These are phyloP conservation scores for Dendrostoma leiphaemia DNA, from an alignment of 2,329 filamentous ascomycete species.

Conservation along the genomic window DNA sequence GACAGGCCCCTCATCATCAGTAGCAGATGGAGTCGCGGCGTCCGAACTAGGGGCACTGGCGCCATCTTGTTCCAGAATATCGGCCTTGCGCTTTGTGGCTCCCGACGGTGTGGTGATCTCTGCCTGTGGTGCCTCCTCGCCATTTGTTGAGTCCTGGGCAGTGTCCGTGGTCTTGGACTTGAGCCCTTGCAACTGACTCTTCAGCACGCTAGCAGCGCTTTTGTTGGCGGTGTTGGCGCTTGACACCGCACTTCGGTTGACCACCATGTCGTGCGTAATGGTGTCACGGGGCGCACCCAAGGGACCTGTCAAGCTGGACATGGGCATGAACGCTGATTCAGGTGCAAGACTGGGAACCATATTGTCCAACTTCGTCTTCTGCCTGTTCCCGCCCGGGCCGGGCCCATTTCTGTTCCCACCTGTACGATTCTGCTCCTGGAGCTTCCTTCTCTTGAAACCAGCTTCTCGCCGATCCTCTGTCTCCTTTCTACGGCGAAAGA, in stretches of 20 bases:
- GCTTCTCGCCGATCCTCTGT: slow-evolving; percentile 81
- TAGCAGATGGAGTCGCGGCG: slow-evolving; percentile 44
- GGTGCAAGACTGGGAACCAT: slow-evolving; percentile 19
- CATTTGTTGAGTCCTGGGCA: slow-evolving; percentile 11
- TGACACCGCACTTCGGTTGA: slow-evolving; percentile 66
- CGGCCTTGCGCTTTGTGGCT: slow-evolving; percentile 75
- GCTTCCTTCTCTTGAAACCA: slow-evolving; percentile 72
- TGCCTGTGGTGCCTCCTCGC: slow-evolving; percentile 22
- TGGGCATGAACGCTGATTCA: slow-evolving; percentile 31
- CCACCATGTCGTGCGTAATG: slow-evolving; percentile 84
- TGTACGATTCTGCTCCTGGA: slow-evolving; percentile 54
- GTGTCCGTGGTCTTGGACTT: slow-evolving; percentile 23
- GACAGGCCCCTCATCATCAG: slow-evolving; percentile 60
- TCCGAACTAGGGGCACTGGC: slow-evolving; percentile 51
- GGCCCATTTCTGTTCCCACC: slow-evolving; percentile 34
- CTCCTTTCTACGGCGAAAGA: slow-evolving; percentile 86
- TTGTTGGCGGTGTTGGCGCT: slow-evolving; percentile 84
- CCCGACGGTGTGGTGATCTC: slow-evolving; percentile 44
- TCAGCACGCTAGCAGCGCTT: slow-evolving; percentile 85
- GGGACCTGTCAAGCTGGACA: slow-evolving; percentile 52
- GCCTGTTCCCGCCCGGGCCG: slow-evolving; percentile 22
- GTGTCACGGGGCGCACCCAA: slow-evolving; percentile 39
- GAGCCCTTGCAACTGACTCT: slow-evolving; percentile 68
- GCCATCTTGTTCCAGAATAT: slow-evolving; percentile 60
- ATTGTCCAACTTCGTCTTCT: slow-evolving; percentile 21